phyloP scores from a whole-genome alignment of 306 rosid genomes.

The Coriaria nepalensis region DNA sequence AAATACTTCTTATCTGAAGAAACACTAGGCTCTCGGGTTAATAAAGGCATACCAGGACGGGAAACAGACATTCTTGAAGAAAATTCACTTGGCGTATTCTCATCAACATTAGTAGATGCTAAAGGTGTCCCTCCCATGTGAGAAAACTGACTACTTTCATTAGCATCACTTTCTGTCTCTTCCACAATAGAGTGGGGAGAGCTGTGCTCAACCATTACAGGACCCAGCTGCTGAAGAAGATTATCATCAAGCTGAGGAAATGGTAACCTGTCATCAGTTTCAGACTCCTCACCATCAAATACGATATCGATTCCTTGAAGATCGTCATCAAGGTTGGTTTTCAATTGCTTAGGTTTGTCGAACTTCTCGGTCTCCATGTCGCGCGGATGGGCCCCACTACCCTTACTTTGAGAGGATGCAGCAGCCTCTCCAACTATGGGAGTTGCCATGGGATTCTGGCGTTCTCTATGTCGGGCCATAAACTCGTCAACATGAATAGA shows the following conservation, averaged over 20 bases:
- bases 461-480: constrained; percentile 98
- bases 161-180: constrained; percentile 80
- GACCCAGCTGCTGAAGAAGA: constrained; percentile 66
- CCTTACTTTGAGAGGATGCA: constrained; percentile 29
- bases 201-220: constrained; percentile 59
- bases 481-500: constrained; percentile 97
- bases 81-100: constrained; percentile 65
- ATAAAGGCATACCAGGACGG: constrained; percentile 55
- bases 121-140: constrained; percentile 58
- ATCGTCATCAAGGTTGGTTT: constrained; percentile 83
- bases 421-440: constrained; percentile 52
- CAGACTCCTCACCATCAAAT: constrained; percentile 91
- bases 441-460: constrained; percentile 63
- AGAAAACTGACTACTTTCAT: constrained; percentile 54
- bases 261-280: constrained; percentile 78
- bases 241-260: constrained; percentile 88
- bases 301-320: constrained; percentile 95
- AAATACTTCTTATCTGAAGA: constrained; percentile 72
- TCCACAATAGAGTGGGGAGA: constrained; percentile 95
- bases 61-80: constrained; percentile 88
- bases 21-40: constrained; percentile 76
- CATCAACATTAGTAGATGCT: constrained; percentile 51
- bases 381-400: constrained; percentile 33
- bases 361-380: constrained; percentile 51
- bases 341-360: constrained; percentile 62